phyloP scores from a whole-genome alignment of 495 filamentous ascomycete species.

The Lichenothelia convexa region DNA sequence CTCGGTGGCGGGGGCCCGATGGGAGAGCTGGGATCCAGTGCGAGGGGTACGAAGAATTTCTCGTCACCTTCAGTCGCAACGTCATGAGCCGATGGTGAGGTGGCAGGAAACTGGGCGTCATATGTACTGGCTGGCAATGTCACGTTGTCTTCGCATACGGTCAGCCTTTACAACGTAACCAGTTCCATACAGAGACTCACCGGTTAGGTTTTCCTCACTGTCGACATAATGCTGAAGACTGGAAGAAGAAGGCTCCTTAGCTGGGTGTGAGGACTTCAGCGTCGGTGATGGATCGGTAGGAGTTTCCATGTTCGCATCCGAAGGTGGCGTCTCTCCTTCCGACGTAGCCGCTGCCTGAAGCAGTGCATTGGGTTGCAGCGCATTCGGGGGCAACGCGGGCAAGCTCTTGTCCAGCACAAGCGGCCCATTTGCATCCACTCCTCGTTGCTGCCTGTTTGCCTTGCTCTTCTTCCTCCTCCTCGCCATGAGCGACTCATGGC shows the following conservation, averaged over 20 bases:
- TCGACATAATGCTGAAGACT: too few relatives aligned
- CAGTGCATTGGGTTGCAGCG: slow-evolving; percentile 37
- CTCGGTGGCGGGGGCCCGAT: slow-evolving; percentile 30
- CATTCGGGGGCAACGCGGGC: slow-evolving; percentile 71
- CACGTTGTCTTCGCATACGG: slow-evolving; percentile 29
- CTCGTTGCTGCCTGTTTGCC: slow-evolving; percentile 39
- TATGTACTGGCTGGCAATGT: slow-evolving; percentile 61
- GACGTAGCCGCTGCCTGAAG: too few relatives aligned
- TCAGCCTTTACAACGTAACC: slow-evolving; percentile 5
- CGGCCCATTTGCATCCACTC: slow-evolving; percentile 33
- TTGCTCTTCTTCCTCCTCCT: slow-evolving; percentile 70
- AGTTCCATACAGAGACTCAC: too few relatives aligned
- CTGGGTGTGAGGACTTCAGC: too few relatives aligned
- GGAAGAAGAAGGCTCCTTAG: too few relatives aligned
- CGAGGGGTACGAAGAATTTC: slow-evolving; percentile 77
- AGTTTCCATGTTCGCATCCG: slow-evolving; percentile 46
- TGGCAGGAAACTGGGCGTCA: slow-evolving; percentile 11
- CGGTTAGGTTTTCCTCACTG: too few relatives aligned
- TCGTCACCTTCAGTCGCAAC: slow-evolving; percentile 46
- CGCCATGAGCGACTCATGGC: slow-evolving; percentile 97
- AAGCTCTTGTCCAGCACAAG: slow-evolving; percentile 83
- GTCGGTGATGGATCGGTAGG: slow-evolving; percentile 54
- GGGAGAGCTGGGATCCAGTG: slow-evolving; percentile 64
- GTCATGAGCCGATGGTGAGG: too few relatives aligned
- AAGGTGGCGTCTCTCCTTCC: slow-evolving; percentile 45